Evolutionary conservation across 192 early-diverging fungal genomes (phyloP).

Genomic region (Spizellomyces sp.): DNA sequence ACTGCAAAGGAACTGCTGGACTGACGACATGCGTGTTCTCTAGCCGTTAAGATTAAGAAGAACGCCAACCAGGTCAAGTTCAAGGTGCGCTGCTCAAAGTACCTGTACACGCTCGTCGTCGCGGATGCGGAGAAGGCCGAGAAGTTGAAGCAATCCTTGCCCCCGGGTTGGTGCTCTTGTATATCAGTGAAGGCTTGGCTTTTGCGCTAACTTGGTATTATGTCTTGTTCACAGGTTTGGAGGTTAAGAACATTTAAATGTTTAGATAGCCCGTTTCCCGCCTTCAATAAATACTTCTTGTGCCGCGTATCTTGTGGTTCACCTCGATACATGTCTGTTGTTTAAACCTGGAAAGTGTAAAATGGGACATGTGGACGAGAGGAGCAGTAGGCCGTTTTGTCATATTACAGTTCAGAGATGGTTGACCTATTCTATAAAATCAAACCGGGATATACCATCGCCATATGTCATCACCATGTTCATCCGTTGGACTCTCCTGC

Average conservation of each 20-base stretch:
- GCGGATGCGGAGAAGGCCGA: slow-evolving; percentile 92
- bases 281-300: no score
- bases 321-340: no score
- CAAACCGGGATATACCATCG: slow-evolving; percentile 23
- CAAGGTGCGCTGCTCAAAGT: slow-evolving; percentile 98
- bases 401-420: no score
- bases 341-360: no score
- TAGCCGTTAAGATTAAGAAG: slow-evolving; percentile 93
- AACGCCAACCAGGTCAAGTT: slow-evolving; percentile 91
- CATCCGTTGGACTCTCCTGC: neutral
- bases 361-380: no score
- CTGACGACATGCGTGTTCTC: neutral
- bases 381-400: no score
- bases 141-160: slow-evolving; percentile 95
- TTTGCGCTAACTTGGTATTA: no score
- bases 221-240: no score
- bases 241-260: no score
- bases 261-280: no score
- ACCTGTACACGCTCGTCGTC: slow-evolving; percentile 97
- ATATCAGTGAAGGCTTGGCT: no score
- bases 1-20: neutral
- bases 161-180: slow-evolving; percentile 65
- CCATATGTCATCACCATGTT: neutral
- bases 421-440: neutral
- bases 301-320: no score